A percentile compares a stretch with the other conserved stretches of the same genome.
Conservation (phyloP, 768 basidiomycete species). For the Podaxis mareebaensis region DNA sequence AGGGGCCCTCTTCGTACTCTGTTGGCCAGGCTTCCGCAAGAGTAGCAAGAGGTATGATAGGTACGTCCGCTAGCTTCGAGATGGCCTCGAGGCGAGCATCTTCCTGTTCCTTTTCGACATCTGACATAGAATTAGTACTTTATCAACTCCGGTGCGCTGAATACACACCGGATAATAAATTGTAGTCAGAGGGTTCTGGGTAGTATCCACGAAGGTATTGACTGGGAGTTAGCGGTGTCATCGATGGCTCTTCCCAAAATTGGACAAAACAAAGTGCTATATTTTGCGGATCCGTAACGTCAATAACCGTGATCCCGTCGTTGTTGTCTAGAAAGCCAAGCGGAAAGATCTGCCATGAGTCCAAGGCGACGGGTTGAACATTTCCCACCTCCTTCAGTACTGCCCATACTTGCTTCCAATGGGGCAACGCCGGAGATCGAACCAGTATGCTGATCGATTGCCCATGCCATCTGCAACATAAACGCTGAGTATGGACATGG, state of each 20-base stretch:
- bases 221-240: slow-evolving; percentile 1
- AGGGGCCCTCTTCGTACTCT: too few species aligned
- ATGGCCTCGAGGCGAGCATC: too few species aligned
- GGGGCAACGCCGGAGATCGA: too few species aligned
- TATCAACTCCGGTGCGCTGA: not conserved
- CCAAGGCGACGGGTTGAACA: too few species aligned
- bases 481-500: slow-evolving; percentile 35
- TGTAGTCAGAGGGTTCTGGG: not conserved
- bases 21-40: too few species aligned
- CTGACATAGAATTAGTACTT: not conserved
- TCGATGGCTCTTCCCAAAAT: not conserved
- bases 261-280: slow-evolving; percentile 30
- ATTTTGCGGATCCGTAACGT: slow-evolving; percentile 30
- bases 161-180: not conserved
- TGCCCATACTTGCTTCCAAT: too few species aligned
- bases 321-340: slow-evolving; percentile 28
- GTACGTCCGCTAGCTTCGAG: too few species aligned
- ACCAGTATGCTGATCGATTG: too few species aligned
- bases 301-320: slow-evolving; percentile 35
- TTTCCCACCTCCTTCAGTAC: too few species aligned
- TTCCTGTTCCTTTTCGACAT: not conserved
- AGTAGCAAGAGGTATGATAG: too few species aligned
- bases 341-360: too few species aligned
- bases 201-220: slow-evolving; percentile 13
- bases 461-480: slow-evolving; percentile 30